These are phyloP conservation scores for Aspergillus novoparasiticus DNA, from an alignment of 2,329 filamentous ascomycete species.

Conservation along the genomic window DNA sequence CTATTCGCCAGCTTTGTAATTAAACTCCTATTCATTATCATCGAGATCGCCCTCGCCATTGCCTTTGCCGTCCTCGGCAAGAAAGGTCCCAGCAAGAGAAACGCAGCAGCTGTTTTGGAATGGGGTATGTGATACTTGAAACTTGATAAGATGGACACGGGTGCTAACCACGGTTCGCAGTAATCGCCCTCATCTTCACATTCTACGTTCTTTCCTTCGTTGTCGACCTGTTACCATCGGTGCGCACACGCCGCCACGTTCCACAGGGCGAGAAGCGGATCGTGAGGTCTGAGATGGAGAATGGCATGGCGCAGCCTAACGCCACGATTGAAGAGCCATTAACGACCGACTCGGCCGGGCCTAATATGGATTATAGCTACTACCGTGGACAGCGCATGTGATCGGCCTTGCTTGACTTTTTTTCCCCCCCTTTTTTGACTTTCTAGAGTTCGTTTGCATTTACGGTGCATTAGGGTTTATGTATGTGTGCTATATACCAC, in stretches of 20 bases:
- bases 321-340: slow-evolving; percentile 40
- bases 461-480: slow-evolving; percentile 6
- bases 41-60: slow-evolving; percentile 69
- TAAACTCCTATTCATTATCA: slow-evolving; percentile 80
- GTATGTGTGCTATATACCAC: slow-evolving; percentile 10
- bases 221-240: slow-evolving; percentile 81
- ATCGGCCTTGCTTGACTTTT: background rate
- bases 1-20: slow-evolving; percentile 81
- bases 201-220: slow-evolving; percentile 86
- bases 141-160: background rate
- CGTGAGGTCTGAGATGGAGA: slow-evolving; percentile 24
- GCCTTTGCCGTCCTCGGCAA: slow-evolving; percentile 64
- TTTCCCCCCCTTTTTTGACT: no score
- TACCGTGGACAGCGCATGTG: slow-evolving; percentile 34
- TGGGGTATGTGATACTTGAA: slow-evolving; percentile 49
- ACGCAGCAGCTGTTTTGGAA: slow-evolving; percentile 77
- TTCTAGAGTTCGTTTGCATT: background rate
- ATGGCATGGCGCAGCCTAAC: slow-evolving; percentile 15
- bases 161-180: slow-evolving; percentile 18
- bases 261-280: slow-evolving; percentile 45
- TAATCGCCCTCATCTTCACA: slow-evolving; percentile 80
- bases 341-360: slow-evolving; percentile 41
- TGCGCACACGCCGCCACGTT: slow-evolving; percentile 58
- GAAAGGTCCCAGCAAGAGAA: slow-evolving; percentile 49
- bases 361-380: slow-evolving; percentile 27